Evolutionary conservation across 108 stramenopile species (phyloP).

Genomic region (Licmophora abbreviata): DNA sequence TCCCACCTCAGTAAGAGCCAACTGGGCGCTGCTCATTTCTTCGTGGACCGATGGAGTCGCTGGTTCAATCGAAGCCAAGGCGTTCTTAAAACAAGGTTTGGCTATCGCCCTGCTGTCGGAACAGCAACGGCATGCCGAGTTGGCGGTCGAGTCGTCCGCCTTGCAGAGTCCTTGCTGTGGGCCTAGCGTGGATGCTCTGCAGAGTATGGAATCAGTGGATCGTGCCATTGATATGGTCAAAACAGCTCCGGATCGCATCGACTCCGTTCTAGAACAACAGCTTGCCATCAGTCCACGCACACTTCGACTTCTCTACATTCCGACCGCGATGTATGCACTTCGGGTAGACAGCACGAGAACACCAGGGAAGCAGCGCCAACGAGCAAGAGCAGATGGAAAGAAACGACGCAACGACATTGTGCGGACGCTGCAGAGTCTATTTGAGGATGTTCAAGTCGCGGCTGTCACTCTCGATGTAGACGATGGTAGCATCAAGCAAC

Average conservation of each 20-base stretch:
- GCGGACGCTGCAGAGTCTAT: slow-evolving; percentile 27
- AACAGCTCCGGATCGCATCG: slow-evolving; percentile 7
- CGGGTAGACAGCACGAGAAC: slow-evolving; percentile 47
- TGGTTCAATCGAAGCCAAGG: slow-evolving; percentile 27
- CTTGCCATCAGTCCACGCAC: slow-evolving; percentile 6
- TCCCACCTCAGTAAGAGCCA: too few species aligned
- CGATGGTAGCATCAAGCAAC: slow-evolving; percentile 71
- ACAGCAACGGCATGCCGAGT: slow-evolving; percentile 18
- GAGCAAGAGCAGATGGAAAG: slow-evolving; percentile 75
- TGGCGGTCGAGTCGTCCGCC: slow-evolving; percentile 33
- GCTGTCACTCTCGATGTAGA: slow-evolving; percentile 63
- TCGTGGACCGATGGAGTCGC: slow-evolving; percentile 68
- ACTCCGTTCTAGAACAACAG: slow-evolving; percentile 8
- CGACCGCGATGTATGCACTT: slow-evolving; percentile 84
- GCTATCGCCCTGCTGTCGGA: slow-evolving; percentile 33
- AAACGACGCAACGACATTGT: slow-evolving; percentile 53
- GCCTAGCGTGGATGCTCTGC: slow-evolving; percentile 34
- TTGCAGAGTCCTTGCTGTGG: slow-evolving; percentile 71
- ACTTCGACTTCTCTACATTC: slow-evolving; percentile 74
- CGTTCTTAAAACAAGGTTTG: slow-evolving; percentile 53
- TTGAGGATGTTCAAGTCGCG: slow-evolving; percentile 7
- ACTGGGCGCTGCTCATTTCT: slow-evolving; percentile 43
- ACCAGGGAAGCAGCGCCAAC: slow-evolving; percentile 83
- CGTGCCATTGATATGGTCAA: not conserved
- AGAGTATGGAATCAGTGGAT: slow-evolving; percentile 36